Conservation (phyloP, 228 moss, liverwort and hornwort genomes). For the Sphagnum fallax region DNA sequence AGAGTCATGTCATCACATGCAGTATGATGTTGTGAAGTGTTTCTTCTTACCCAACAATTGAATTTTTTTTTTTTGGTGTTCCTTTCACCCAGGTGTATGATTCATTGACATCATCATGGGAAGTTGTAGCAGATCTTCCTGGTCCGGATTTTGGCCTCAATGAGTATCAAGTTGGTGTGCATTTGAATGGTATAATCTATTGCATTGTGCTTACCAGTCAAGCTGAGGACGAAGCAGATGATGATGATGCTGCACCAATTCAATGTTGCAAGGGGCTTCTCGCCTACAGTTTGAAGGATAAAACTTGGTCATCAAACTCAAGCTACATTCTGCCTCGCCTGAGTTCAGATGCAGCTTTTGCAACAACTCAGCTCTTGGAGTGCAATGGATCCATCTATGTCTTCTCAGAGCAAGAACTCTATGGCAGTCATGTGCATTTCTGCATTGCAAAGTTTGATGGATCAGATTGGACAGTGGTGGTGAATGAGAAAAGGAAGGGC, state of each 20-base stretch:
- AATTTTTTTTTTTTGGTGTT: too few species aligned
- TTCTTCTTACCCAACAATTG: too few species aligned
- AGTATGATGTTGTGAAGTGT: too few species aligned
- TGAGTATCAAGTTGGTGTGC: slow-evolving; percentile 21
- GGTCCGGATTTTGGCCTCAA: slow-evolving; percentile 14
- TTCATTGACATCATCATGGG: slow-evolving; percentile 19
- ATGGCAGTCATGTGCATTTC: slow-evolving; percentile 28
- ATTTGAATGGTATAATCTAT: slow-evolving; percentile 9
- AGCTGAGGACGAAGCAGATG: neutral
- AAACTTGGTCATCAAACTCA: neutral
- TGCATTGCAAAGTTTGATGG: slow-evolving; percentile 1
- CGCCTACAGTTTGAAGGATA: neutral
- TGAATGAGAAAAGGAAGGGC: slow-evolving; percentile 14
- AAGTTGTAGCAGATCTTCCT: slow-evolving; percentile 9
- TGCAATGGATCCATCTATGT: slow-evolving; percentile 21
- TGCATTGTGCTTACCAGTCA: slow-evolving; percentile 9
- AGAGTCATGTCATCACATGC: too few species aligned
- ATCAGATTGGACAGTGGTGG: slow-evolving; percentile 10
- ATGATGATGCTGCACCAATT: slow-evolving; percentile 4
- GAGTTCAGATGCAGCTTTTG: slow-evolving; percentile 3
- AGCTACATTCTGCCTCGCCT: neutral
- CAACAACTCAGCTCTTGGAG: slow-evolving; percentile 22
- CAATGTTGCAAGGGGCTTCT: neutral
- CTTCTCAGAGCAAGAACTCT: slow-evolving; percentile 45
- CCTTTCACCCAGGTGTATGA: slow-evolving; percentile 10